Evolutionary conservation across 1,284 basidiomycete species (phyloP).

Genomic region (Ganoderma leucocontextum): DNA sequence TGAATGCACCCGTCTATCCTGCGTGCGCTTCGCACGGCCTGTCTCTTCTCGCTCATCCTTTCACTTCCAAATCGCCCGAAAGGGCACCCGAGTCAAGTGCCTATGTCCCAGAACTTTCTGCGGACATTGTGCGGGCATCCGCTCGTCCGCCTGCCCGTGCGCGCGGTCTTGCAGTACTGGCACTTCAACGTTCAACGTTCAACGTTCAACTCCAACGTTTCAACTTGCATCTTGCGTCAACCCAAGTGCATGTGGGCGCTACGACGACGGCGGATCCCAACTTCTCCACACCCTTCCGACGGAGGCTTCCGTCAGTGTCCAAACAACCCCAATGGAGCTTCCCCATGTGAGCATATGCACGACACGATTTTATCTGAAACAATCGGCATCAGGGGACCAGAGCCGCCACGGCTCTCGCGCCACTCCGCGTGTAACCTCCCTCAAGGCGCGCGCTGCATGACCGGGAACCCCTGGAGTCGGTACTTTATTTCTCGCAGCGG

Average conservation of each 20-base stretch:
- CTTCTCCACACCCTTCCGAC: not conserved
- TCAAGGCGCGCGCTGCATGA: not conserved
- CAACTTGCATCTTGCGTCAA: not conserved
- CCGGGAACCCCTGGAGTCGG: not conserved
- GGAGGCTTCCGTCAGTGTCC: not conserved
- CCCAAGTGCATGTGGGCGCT: not conserved
- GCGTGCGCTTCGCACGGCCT: conserved; percentile 14
- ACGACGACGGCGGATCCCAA: not conserved
- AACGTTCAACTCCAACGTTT: not conserved
- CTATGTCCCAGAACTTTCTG: conserved; percentile 2
- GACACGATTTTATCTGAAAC: not conserved
- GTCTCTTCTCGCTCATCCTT: conserved; percentile 6
- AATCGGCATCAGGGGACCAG: not conserved
- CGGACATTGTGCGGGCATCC: conserved; percentile 21
- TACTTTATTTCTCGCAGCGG: not conserved
- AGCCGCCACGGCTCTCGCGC: not conserved
- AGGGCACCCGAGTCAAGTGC: not conserved
- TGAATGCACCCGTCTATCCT: not conserved
- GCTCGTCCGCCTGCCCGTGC: not conserved
- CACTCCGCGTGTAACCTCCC: not conserved
- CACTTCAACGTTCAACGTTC: not conserved
- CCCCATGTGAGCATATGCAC: conserved; percentile 9
- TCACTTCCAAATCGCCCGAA: conserved; percentile 1
- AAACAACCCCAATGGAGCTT: not conserved
- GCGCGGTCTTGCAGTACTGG: not conserved